Percentiles rank a stretch among this genome's conserved stretches.
These are phyloP conservation scores for Ramaria sp. DNA, from an alignment of 768 basidiomycete genomes.

Conservation along the genomic window DNA sequence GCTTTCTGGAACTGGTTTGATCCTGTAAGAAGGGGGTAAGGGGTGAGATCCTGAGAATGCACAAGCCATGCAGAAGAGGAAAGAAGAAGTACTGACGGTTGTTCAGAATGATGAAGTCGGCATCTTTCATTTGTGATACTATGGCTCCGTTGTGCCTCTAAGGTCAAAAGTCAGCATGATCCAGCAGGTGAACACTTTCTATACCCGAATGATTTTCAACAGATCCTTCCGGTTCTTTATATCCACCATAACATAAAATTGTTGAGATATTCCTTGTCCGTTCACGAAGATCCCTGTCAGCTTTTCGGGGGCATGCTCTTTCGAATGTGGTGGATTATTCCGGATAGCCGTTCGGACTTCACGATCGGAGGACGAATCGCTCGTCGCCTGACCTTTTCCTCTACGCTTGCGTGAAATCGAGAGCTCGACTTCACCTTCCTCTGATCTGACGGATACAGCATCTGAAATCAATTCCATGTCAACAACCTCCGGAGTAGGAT, in stretches of 20 bases:
- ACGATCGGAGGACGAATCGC: not conserved
- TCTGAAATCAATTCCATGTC: not conserved
- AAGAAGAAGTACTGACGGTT: not conserved
- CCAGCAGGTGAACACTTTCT: conserved; percentile 6
- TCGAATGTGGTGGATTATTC: not conserved
- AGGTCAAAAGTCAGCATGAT: not conserved
- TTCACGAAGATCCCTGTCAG: conserved; percentile 31
- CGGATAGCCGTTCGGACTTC: not conserved
- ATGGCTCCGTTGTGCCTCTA: conserved; percentile 63
- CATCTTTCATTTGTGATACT: conserved; percentile 36
- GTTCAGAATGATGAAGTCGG: conserved; percentile 52
- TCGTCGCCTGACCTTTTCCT: not conserved
- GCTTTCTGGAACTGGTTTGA: not conserved
- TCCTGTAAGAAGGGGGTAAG: not conserved
- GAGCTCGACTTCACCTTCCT: not conserved
- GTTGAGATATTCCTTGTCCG: conserved; percentile 30
- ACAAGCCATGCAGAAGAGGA: not conserved
- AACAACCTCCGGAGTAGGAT: not conserved
- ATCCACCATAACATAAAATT: conserved; percentile 63
- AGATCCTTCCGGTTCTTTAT: conserved; percentile 39
- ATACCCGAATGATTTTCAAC: conserved; percentile 51
- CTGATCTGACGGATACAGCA: not conserved
- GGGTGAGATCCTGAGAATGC: not conserved
- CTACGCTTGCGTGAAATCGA: not conserved
- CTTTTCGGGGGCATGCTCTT: not conserved